Evolutionary conservation across 2,329 filamentous ascomycete genomes (phyloP).

Genomic region (Cercospora brassicicola): DNA sequence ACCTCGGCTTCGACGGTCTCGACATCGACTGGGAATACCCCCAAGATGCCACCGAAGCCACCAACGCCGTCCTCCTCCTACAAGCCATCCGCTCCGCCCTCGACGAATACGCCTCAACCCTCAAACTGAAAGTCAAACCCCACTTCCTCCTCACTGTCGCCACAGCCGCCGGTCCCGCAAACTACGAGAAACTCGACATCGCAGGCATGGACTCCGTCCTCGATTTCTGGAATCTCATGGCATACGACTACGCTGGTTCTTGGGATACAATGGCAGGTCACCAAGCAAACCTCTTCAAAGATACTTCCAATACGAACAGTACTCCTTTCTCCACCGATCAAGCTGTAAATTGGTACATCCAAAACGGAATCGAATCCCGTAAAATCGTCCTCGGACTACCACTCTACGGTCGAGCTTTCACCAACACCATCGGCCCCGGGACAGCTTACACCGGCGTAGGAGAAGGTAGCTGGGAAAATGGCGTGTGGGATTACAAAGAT

Average conservation of each 20-base stretch:
- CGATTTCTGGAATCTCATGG: conserved; percentile 55
- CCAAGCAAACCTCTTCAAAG: conserved; percentile 73
- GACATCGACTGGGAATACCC: conserved; percentile 55
- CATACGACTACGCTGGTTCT: conserved; percentile 65
- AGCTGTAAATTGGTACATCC: conserved; percentile 70
- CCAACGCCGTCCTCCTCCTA: conserved; percentile 44
- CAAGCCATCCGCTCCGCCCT: conserved; percentile 41
- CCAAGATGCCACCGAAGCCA: conserved; percentile 40
- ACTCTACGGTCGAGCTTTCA: conserved; percentile 83
- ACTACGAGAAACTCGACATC: conserved; percentile 47
- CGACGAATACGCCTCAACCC: conserved; percentile 41
- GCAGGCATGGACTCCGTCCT: conserved; percentile 44
- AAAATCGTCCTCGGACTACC: conserved; percentile 92
- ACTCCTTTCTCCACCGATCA: conserved; percentile 77
- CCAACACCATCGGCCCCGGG: conserved; percentile 73
- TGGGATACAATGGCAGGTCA: conserved; percentile 75
- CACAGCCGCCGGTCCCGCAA: conserved; percentile 46
- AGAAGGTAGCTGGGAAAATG: conserved; percentile 77
- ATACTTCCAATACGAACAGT: conserved; percentile 54
- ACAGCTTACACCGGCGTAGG: conserved; percentile 69
- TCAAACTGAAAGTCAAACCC: conserved; percentile 36
- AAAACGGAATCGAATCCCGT: conserved; percentile 57
- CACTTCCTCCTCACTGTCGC: conserved; percentile 50
- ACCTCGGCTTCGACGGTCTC: conserved; percentile 68
- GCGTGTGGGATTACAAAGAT: conserved; percentile 81